Percentiles rank a stretch among this genome's conserved stretches.
Conservation (phyloP, 306 rosid species). For the Rosa chinensis region DNA sequence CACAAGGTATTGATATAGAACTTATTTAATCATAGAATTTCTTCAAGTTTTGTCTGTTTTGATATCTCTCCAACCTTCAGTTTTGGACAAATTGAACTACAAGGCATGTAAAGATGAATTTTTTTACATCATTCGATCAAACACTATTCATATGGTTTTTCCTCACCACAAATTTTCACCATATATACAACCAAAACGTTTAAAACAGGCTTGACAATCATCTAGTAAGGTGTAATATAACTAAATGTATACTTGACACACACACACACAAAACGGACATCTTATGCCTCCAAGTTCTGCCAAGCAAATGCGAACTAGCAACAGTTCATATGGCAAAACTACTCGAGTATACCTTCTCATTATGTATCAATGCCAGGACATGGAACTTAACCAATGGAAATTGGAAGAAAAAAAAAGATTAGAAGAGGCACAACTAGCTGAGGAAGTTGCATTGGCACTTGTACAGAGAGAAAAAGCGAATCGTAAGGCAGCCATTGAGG, state of each 20-base stretch:
- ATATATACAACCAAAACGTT: neutral
- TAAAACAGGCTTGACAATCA: neutral
- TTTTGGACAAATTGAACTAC: neutral
- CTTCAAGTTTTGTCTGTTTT: neutral
- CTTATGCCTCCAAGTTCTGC: neutral
- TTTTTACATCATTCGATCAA: neutral
- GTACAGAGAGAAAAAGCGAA: conserved; percentile 64
- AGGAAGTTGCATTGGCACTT: conserved; percentile 57
- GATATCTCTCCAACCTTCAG: neutral
- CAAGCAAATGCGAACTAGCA: neutral
- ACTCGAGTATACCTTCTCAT: neutral
- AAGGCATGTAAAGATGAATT: neutral
- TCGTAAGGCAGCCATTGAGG: conserved; percentile 56
- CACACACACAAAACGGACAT: neutral
- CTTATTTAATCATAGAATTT: neutral
- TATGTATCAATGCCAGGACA: conserved; percentile 39
- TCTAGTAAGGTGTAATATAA: neutral
- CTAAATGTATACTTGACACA: neutral
- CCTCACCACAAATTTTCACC: neutral
- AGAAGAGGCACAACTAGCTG: conserved; percentile 48
- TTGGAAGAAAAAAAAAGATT: conserved; percentile 53
- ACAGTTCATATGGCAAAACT: neutral
- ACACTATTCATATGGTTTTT: neutral
- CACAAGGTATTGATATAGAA: conserved; percentile 46
- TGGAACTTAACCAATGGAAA: conserved; percentile 74